Evolutionary conservation across 352 stramenopile species (phyloP).

Genomic region (Pythium coloratum): DNA sequence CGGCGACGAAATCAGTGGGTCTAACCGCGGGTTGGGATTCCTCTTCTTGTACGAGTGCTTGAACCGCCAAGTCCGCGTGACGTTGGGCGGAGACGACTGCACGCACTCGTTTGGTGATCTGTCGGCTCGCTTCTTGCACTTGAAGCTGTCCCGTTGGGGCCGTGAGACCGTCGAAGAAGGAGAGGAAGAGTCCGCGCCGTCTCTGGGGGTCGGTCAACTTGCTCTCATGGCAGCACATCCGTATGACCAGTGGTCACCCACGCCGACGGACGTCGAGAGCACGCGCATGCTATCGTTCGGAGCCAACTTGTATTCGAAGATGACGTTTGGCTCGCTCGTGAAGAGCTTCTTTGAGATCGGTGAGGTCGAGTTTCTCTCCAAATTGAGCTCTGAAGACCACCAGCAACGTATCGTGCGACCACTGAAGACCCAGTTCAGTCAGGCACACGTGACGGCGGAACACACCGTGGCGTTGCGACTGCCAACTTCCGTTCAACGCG

Average conservation of each 20-base stretch:
- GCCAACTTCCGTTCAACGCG: conserved; percentile 17
- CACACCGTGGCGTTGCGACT: conserved; percentile 19
- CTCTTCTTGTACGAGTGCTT: conserved; percentile 86
- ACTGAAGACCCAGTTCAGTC: conserved; percentile 69
- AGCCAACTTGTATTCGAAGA: conserved; percentile 82
- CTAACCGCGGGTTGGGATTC: conserved; percentile 76
- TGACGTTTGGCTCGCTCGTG: conserved; percentile 70
- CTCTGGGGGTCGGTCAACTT: conserved; percentile 74
- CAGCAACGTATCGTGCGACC: conserved; percentile 48
- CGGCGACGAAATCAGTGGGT: conserved; percentile 79
- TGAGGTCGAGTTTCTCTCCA: conserved; percentile 63
- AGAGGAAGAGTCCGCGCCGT: conserved; percentile 77
- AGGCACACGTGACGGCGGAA: conserved; percentile 49
- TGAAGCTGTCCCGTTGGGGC: conserved; percentile 85
- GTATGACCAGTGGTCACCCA: conserved; percentile 49
- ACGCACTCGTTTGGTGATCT: conserved; percentile 79
- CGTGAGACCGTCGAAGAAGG: conserved; percentile 83
- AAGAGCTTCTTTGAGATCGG: conserved; percentile 85
- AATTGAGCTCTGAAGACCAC: conserved; percentile 57
- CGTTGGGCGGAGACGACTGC: conserved; percentile 68
- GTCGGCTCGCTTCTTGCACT: conserved; percentile 70
- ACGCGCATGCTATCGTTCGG: conserved; percentile 66
- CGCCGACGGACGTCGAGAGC: conserved; percentile 70
- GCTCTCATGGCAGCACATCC: conserved; percentile 68
- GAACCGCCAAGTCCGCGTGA: conserved; percentile 63